Percentiles rank a stretch among this genome's conserved stretches.
Conservation (phyloP, 352 stramenopile species). For the Globisporangium spinosum region DNA sequence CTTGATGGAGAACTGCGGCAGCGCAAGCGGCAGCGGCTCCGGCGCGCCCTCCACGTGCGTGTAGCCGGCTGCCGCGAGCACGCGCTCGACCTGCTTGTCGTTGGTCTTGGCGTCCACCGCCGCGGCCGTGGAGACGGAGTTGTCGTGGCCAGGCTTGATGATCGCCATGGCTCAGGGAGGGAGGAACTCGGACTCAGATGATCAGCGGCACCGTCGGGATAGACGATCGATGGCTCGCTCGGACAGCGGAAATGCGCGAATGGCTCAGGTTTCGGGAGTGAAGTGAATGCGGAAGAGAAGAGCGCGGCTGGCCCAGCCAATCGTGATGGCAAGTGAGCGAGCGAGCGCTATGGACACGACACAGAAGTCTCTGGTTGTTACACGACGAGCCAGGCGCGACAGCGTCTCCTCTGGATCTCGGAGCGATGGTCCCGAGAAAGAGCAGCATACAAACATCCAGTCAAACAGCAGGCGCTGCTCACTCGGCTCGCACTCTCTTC, state of each 20-base stretch:
- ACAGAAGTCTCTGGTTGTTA: not conserved
- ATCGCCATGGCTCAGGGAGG: conserved; percentile 45
- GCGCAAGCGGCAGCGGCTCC: conserved; percentile 71
- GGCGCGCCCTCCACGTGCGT: conserved; percentile 70
- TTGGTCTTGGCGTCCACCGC: conserved; percentile 26
- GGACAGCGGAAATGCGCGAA: conserved; percentile 15
- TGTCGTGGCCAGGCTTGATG: conserved; percentile 54
- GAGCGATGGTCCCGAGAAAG: not conserved
- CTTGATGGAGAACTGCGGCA: conserved; percentile 86
- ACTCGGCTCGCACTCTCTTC: not conserved
- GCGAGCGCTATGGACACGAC: not conserved
- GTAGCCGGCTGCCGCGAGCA: conserved; percentile 62
- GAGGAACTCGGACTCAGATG: not conserved
- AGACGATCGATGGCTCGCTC: not conserved
- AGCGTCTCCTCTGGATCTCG: not conserved
- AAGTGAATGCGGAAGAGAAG: not conserved
- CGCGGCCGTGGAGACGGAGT: conserved; percentile 21
- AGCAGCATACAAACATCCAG: conserved; percentile 7
- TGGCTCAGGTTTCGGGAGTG: not conserved
- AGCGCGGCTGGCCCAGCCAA: not conserved
- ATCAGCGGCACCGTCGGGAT: conserved; percentile 2
- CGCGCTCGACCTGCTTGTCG: conserved; percentile 25
- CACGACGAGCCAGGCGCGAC: not conserved
- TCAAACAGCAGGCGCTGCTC: conserved; percentile 3
- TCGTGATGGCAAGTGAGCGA: not conserved